These are phyloP conservation scores for Brettanomyces bruxellensis DNA, from an alignment of 805 yeast genomes.

Conservation along the genomic window DNA sequence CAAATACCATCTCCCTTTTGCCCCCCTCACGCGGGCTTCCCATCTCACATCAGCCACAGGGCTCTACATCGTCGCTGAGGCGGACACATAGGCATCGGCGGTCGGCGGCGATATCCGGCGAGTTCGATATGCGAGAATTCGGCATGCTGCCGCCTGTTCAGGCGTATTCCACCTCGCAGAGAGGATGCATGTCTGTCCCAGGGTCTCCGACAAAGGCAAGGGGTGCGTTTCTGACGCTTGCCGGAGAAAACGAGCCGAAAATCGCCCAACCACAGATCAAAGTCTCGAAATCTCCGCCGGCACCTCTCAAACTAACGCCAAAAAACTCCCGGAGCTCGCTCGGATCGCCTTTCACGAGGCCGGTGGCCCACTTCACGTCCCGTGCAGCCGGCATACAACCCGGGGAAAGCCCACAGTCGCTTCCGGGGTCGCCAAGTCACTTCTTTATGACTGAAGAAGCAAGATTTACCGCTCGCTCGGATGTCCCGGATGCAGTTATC, in stretches of 20 bases:
- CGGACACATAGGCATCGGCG: constrained; percentile 72
- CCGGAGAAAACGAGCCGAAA: too few species aligned
- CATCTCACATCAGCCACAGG: constrained; percentile 8
- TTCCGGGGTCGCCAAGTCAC: constrained; percentile 1
- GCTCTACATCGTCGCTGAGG: constrained; percentile 21
- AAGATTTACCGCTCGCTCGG: constrained; percentile 16
- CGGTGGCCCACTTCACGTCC: background rate
- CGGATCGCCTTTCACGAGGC: background rate
- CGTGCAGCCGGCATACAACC: background rate
- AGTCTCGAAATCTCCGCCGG: too few species aligned
- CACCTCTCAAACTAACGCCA: too few species aligned
- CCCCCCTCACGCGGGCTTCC: background rate
- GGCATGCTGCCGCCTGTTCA: constrained; percentile 13
- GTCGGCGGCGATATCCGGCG: constrained; percentile 85
- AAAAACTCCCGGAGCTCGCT: background rate
- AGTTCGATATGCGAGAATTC: constrained; percentile 44
- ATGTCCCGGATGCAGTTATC: constrained; percentile 25
- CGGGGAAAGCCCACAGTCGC: background rate
- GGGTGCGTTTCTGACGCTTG: too few species aligned
- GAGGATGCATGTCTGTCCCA: constrained; percentile 16
- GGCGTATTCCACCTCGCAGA: background rate
- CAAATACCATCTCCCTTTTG: background rate
- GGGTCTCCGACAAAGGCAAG: background rate
- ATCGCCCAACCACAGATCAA: too few species aligned
- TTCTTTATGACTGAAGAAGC: constrained; percentile 26